Percentiles rank a stretch among this genome's conserved stretches.
phyloP scores from a whole-genome alignment of 2,329 filamentous ascomycete species.

The Sphaerulina populicola region DNA sequence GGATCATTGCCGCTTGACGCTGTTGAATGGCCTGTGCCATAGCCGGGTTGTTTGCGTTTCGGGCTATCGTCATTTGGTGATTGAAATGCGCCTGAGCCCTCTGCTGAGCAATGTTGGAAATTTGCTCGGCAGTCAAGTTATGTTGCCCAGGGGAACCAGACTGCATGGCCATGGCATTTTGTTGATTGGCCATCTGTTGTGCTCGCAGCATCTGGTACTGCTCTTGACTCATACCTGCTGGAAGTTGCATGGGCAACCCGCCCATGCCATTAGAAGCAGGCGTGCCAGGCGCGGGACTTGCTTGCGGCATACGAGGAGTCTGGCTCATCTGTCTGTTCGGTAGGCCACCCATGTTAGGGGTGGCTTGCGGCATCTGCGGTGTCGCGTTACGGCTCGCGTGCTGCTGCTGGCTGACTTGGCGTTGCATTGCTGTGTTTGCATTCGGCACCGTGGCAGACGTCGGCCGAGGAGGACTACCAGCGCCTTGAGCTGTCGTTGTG shows the following conservation, averaged over 20 bases:
- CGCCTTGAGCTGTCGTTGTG: conserved; percentile 56
- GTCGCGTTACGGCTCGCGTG: conserved; percentile 31
- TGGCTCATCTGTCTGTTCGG: conserved; percentile 33
- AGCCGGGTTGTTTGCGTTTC: conserved; percentile 18
- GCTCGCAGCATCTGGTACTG: conserved; percentile 30
- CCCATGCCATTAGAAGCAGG: conserved; percentile 20
- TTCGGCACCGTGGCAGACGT: conserved; percentile 52
- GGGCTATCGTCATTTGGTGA: conserved; percentile 24
- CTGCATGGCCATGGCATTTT: conserved; percentile 16
- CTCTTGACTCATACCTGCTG: conserved; percentile 26
- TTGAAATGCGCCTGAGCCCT: conserved; percentile 23
- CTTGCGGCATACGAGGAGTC: conserved; percentile 32
- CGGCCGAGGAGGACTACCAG: conserved; percentile 56
- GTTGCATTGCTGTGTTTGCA: conserved; percentile 30
- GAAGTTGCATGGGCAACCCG: conserved; percentile 27
- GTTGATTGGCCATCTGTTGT: conserved; percentile 30
- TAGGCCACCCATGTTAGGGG: conserved; percentile 31
- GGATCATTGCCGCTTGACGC: conserved; percentile 19
- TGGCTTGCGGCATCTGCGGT: conserved; percentile 34
- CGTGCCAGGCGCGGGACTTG: conserved; percentile 30
- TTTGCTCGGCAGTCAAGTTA: conserved; percentile 28
- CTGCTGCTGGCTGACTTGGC: conserved; percentile 35
- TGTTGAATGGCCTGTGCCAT: conserved; percentile 22
- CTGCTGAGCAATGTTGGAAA: conserved; percentile 31
- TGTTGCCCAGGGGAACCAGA: conserved; percentile 16